phyloP scores from a whole-genome alignment of 495 filamentous ascomycete species.

The Hamigera avellanea region DNA sequence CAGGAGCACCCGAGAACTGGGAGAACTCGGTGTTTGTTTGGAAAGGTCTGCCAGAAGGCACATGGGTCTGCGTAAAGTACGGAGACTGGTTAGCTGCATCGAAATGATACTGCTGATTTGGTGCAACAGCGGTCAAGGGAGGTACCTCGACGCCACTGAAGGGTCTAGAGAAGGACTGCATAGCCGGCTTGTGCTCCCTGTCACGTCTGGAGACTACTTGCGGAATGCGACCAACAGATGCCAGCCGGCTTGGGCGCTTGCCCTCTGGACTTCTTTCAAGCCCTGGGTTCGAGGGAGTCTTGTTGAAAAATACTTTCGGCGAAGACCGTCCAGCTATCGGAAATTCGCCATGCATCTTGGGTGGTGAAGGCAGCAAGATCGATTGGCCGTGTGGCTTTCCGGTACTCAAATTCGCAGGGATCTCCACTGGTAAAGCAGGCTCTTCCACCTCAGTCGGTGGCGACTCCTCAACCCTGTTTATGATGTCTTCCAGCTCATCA shows the following conservation, averaged over 20 bases:
- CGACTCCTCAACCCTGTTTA: conserved; percentile 46
- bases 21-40: conserved; percentile 18
- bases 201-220: conserved; percentile 65
- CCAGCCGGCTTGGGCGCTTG: conserved; percentile 38
- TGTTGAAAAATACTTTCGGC: conserved; percentile 30
- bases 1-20: conserved; percentile 26
- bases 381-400: conserved; percentile 35
- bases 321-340: conserved; percentile 23
- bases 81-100: conserved; percentile 15
- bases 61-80: conserved; percentile 9
- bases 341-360: conserved; percentile 35
- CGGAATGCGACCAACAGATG: conserved; percentile 84
- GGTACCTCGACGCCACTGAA: conserved; percentile 40
- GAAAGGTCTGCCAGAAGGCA: conserved; percentile 10
- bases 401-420: conserved; percentile 22
- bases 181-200: conserved; percentile 54
- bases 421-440: conserved; percentile 10
- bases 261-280: conserved; percentile 12
- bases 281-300: conserved; percentile 8
- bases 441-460: conserved; percentile 30
- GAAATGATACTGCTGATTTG: conserved; percentile 6
- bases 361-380: conserved; percentile 43
- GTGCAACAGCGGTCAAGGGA: conserved; percentile 12
- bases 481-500: conserved; percentile 52
- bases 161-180: conserved; percentile 79